Percentiles rank a stretch among this genome's conserved stretches.
These are phyloP conservation scores for Ligustrum vulgare DNA, from an alignment of 257 asterid genomes.

Conservation along the genomic window DNA sequence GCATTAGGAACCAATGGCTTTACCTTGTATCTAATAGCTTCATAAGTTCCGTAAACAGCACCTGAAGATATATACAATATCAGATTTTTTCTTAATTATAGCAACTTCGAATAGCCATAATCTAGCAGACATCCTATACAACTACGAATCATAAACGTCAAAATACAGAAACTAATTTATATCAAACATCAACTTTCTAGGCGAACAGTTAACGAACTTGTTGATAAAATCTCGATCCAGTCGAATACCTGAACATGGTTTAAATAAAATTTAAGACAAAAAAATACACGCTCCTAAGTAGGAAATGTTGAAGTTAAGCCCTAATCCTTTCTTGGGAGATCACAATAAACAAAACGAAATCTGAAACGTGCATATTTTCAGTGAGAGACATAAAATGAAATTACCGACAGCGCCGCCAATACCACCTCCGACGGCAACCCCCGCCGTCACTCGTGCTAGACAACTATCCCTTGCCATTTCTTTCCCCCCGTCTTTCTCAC, in stretches of 20 bases:
- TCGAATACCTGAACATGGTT: neutral
- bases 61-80: slow-evolving; percentile 37
- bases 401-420: slow-evolving; percentile 87
- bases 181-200: neutral
- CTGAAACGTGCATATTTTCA: neutral
- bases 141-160: neutral
- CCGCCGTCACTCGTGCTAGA: slow-evolving; percentile 62
- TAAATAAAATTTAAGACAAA: neutral
- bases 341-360: neutral
- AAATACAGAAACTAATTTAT: neutral
- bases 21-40: slow-evolving; percentile 67
- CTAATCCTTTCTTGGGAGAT: neutral
- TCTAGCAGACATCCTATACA: neutral
- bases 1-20: slow-evolving; percentile 7
- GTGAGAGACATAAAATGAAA: neutral
- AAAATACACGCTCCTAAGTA: neutral
- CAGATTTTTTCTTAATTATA: slow-evolving; percentile 13
- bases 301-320: neutral
- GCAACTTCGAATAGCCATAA: neutral
- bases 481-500: neutral
- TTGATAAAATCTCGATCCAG: neutral
- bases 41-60: slow-evolving; percentile 73
- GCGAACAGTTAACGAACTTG: neutral
- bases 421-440: slow-evolving; percentile 77
- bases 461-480: slow-evolving; percentile 80